phyloP scores from a whole-genome alignment of 176 grass and related monocot genomes.

The Musa beccarii region DNA sequence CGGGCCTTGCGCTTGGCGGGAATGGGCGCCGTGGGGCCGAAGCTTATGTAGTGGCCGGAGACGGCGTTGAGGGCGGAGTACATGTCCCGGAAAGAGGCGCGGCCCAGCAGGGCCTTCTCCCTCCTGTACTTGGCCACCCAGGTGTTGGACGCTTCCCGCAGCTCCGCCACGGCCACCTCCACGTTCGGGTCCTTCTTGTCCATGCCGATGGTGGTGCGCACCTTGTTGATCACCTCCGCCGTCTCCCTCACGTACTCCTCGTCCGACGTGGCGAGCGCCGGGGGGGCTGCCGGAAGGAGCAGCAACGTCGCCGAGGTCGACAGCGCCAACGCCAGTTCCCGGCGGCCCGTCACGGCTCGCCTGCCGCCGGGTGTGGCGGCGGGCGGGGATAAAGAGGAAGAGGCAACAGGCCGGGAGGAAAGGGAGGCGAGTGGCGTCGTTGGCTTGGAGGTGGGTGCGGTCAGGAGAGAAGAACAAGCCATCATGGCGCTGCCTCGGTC shows the following conservation, averaged over 20 bases:
- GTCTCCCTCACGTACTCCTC: constrained; percentile 96
- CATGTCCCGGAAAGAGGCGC: constrained; percentile 85
- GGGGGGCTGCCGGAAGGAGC: not conserved
- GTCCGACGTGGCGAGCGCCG: constrained; percentile 41
- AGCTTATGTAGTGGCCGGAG: constrained; percentile 98
- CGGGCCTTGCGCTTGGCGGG: constrained; percentile 84
- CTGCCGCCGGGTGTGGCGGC: not conserved
- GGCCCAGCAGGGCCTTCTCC: constrained; percentile 72
- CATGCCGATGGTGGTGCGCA: constrained; percentile 75
- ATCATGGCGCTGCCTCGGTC: not conserved
- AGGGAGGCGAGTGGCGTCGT: not conserved
- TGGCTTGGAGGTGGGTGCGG: constrained; percentile 2
- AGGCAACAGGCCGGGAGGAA: not conserved
- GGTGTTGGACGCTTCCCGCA: constrained; percentile 74
- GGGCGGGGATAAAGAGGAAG: not conserved
- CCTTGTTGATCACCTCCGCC: constrained; percentile 79
- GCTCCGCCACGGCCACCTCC: constrained; percentile 64
- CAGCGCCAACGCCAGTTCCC: constrained; percentile 2
- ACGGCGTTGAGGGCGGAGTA: constrained; percentile 97
- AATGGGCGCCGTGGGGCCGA: constrained; percentile 91
- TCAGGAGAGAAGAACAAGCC: constrained; percentile 16
- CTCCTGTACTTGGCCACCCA: constrained; percentile 97
- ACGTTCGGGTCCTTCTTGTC: constrained; percentile 77
- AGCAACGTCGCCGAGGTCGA: not conserved
- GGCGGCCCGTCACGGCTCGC: not conserved